Conservation (phyloP, 306 rosid species). For the Macrotyloma uniflorum region DNA sequence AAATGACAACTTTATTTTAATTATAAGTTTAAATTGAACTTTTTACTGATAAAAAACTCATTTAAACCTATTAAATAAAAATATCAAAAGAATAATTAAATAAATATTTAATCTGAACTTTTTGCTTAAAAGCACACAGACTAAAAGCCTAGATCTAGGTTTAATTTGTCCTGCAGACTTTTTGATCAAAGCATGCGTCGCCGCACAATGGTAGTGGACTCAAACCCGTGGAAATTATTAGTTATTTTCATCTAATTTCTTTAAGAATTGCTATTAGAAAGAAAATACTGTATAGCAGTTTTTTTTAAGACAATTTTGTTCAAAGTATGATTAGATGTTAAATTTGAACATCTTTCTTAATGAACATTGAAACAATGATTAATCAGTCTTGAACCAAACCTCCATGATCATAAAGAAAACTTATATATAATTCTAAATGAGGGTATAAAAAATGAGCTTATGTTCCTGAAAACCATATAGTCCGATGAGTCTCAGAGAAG, state of each 20-base stretch:
- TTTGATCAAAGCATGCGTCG: background rate
- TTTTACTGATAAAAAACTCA: too few relatives aligned
- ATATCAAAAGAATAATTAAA: background rate
- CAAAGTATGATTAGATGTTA: too few relatives aligned
- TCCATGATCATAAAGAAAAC: background rate
- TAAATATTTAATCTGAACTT: background rate
- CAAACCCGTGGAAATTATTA: background rate
- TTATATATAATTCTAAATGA: background rate
- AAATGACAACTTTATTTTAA: too few relatives aligned
- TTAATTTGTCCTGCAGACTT: background rate
- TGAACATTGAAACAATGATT: too few relatives aligned
- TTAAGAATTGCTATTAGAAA: background rate
- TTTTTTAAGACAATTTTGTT: too few relatives aligned
- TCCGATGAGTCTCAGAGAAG: conserved; percentile 37
- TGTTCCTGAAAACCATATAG: conserved; percentile 28
- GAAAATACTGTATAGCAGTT: too few relatives aligned
- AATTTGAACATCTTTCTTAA: too few relatives aligned
- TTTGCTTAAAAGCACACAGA: background rate
- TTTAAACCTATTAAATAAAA: too few relatives aligned
- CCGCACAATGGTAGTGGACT: background rate
- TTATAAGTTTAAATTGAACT: too few relatives aligned
- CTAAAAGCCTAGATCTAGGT: background rate
- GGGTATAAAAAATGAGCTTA: background rate
- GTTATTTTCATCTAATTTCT: background rate
- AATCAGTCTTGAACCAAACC: too few relatives aligned